Percentiles rank a stretch among this genome's conserved stretches.
Evolutionary conservation across 1,139 yeast genomes (phyloP).

Genomic region (Geotrichum histeridarum): DNA sequence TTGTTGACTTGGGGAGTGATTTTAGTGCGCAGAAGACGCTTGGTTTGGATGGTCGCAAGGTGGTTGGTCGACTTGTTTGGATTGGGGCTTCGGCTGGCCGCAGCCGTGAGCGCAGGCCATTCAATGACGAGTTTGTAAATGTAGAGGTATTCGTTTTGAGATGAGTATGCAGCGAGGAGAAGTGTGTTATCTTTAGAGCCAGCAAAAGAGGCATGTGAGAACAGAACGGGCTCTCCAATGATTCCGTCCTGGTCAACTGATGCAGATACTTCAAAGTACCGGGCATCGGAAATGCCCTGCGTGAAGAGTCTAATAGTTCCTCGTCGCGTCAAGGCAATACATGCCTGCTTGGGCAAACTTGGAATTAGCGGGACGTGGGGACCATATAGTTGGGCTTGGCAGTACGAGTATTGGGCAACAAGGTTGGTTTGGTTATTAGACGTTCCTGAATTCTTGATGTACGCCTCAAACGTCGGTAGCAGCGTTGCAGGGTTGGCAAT

Average conservation of each 20-base stretch:
- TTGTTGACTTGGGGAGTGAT: conserved; percentile 15
- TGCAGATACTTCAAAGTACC: conserved; percentile 32
- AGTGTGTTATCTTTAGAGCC: conserved; percentile 50
- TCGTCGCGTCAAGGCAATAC: conserved; percentile 58
- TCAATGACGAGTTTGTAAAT: conserved; percentile 49
- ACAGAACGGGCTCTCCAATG: conserved; percentile 21
- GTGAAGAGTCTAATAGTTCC: conserved; percentile 48
- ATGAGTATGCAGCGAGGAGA: conserved; percentile 47
- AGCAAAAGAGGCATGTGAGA: conserved; percentile 55
- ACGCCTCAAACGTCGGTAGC: conserved; percentile 13
- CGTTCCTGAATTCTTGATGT: conserved; percentile 2
- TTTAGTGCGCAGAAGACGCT: conserved; percentile 16
- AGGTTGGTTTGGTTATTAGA: conserved; percentile 11
- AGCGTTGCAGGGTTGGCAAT: conserved; percentile 30
- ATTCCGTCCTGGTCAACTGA: conserved; percentile 23
- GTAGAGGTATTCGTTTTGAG: conserved; percentile 41
- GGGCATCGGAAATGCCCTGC: conserved; percentile 30
- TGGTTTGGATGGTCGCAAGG: conserved; percentile 13
- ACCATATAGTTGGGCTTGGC: conserved; percentile 60
- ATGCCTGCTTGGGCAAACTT: conserved; percentile 58
- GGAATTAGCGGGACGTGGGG: conserved; percentile 56
- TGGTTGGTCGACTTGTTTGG: conserved; percentile 12
- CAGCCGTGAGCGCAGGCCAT: conserved; percentile 47
- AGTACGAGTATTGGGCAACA: conserved; percentile 30
- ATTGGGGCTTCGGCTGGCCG: conserved; percentile 12